A percentile compares a stretch with the other conserved stretches of the same genome.
Conservation (phyloP, 306 rosid genomes). For the Herpetospermum pedunculosum region DNA sequence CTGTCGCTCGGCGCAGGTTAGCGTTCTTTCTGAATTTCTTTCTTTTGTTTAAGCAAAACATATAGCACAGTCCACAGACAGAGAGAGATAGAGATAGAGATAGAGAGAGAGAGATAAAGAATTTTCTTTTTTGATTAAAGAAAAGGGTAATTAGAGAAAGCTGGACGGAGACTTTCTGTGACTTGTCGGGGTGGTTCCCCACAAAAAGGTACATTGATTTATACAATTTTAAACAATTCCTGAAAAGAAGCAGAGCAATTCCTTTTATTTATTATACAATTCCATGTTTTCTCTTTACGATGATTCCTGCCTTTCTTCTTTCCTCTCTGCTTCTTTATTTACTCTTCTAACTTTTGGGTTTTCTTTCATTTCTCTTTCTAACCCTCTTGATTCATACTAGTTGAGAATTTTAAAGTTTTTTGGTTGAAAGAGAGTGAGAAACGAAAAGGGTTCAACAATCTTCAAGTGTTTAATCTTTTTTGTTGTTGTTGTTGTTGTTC, state of each 20-base stretch:
- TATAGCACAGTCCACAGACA: too few species aligned
- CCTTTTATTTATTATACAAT: background rate
- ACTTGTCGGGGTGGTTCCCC: constrained; percentile 68
- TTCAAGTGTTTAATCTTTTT: too few species aligned
- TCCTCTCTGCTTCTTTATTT: background rate
- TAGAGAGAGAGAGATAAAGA: background rate
- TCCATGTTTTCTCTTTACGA: constrained; percentile 20
- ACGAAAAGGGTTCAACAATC: background rate
- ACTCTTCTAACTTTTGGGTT: background rate
- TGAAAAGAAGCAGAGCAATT: constrained; percentile 15
- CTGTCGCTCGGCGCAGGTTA: constrained; percentile 18
- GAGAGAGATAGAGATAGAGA: too few species aligned
- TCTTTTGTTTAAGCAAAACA: too few species aligned
- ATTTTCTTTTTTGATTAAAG: background rate
- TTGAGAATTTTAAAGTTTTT: too few species aligned
- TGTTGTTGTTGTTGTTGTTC: constrained; percentile 6
- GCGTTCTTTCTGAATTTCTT: too few species aligned
- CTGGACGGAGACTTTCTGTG: constrained; percentile 40
- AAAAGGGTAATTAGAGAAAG: constrained; percentile 17
- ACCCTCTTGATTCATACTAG: too few species aligned
- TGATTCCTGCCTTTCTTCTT: background rate
- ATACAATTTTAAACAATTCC: constrained; percentile 13
- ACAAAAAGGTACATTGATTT: constrained; percentile 24
- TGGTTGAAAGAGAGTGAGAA: constrained; percentile 17
- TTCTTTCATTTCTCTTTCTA: background rate